Conservation (phyloP, 139 green algal species). For the Yamagishiella unicocca region DNA sequence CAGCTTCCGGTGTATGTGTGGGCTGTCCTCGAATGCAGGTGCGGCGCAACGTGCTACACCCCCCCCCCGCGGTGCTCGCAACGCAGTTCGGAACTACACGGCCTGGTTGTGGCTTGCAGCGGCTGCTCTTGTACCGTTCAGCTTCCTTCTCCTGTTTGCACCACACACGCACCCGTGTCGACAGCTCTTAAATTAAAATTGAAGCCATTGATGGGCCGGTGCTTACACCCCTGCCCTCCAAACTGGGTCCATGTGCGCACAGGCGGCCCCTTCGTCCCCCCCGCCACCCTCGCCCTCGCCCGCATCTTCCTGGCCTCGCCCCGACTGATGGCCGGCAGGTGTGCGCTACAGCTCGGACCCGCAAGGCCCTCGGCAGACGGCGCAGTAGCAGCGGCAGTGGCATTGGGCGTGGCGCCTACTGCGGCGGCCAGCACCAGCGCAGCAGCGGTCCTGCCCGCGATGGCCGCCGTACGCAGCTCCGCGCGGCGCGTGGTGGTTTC, state of each 20-base stretch:
- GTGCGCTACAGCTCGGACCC: slow-evolving; percentile 17
- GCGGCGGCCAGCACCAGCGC: not conserved
- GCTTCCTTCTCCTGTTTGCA: no score
- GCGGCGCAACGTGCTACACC: not conserved
- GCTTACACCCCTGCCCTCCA: no score
- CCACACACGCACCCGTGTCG: no score
- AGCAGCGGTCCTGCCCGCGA: not conserved
- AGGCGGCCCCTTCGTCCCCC: not conserved
- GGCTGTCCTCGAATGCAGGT: not conserved
- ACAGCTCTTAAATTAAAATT: no score
- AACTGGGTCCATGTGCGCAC: no score
- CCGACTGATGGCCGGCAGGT: not conserved
- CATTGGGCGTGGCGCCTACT: not conserved
- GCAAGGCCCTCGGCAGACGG: not conserved
- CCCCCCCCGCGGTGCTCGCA: no score
- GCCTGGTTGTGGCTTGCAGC: no score
- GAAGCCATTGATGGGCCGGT: no score
- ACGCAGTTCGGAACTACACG: no score
- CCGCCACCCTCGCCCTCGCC: slow-evolving; percentile 12
- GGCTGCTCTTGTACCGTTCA: no score
- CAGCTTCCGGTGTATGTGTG: slow-evolving; percentile 3
- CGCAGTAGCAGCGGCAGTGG: not conserved
- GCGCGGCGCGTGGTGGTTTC: slow-evolving; percentile 53
- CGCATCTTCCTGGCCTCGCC: not conserved
- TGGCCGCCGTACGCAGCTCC: slow-evolving; percentile 38